Percentiles rank a stretch among this genome's conserved stretches.
Evolutionary conservation across 768 basidiomycete species (phyloP).

Genomic region (Leccinum subgranulosum): DNA sequence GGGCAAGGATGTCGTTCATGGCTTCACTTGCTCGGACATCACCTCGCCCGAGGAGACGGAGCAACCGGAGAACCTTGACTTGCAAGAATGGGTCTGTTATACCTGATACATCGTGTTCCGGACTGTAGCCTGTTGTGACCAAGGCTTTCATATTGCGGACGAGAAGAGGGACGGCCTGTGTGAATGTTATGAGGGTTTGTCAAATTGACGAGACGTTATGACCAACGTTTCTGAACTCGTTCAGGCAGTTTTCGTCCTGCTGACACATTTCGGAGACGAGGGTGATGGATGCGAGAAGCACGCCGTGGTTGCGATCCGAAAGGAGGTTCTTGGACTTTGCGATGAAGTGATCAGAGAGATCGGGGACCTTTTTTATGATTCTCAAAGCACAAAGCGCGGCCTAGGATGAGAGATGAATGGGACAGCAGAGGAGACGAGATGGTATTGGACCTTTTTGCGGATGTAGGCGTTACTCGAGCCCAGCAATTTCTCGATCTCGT

Average conservation of each 20-base stretch:
- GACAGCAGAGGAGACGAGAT: neutral
- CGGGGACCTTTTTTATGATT: constrained; percentile 94
- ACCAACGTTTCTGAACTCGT: constrained; percentile 87
- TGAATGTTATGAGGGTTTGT: constrained; percentile 5
- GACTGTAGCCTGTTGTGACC: constrained; percentile 94
- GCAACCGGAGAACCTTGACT: constrained; percentile 85
- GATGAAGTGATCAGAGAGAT: constrained; percentile 90
- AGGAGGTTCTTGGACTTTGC: constrained; percentile 85
- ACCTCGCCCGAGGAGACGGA: constrained; percentile 84
- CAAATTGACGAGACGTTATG: constrained; percentile 4
- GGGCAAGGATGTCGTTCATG: constrained; percentile 98
- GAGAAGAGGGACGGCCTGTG: constrained; percentile 84
- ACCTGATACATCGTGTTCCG: constrained; percentile 98
- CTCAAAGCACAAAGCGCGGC: constrained; percentile 93
- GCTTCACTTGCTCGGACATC: constrained; percentile 86
- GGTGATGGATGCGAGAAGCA: constrained; percentile 90
- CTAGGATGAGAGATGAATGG: constrained; percentile 37
- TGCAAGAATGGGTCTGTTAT: constrained; percentile 97
- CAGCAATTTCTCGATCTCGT: constrained; percentile 95
- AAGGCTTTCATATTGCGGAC: constrained; percentile 94
- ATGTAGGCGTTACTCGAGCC: constrained; percentile 99
- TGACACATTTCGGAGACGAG: constrained; percentile 94
- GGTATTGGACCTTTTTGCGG: constrained; percentile 79
- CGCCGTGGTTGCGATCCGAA: constrained; percentile 95
- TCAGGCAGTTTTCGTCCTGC: constrained; percentile 63